phyloP scores from a whole-genome alignment of 2,329 filamentous ascomycete species.

The Plenodomus biglobosus region DNA sequence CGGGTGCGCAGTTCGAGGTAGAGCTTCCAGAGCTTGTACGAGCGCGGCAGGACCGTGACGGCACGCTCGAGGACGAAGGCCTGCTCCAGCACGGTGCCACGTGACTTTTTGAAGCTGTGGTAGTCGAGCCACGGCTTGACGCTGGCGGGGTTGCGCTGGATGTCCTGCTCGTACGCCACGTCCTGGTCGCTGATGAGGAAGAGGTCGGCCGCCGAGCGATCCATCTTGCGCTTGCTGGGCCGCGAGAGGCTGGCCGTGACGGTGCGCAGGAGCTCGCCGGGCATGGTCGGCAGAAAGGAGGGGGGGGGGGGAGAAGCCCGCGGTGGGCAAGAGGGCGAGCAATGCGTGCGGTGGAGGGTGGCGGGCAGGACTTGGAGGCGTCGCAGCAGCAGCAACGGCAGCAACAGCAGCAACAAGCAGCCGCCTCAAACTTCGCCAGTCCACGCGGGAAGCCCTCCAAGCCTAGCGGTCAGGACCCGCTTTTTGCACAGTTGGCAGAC shows the following conservation, averaged over 20 bases:
- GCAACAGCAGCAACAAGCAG: too few species aligned
- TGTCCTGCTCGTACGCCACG: conserved; percentile 93
- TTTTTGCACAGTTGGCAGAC: conserved; percentile 18
- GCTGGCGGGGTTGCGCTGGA: conserved; percentile 79
- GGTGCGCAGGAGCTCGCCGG: conserved; percentile 47
- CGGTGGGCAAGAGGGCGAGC: conserved; percentile 30
- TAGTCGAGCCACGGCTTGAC: conserved; percentile 96
- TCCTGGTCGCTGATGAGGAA: conserved; percentile 75
- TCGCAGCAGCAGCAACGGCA: too few species aligned
- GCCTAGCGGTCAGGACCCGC: conserved; percentile 12
- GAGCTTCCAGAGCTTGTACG: conserved; percentile 98
- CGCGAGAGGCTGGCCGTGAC: conserved; percentile 40
- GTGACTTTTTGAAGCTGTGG: conserved; percentile 83
- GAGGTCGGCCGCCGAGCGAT: conserved; percentile 40
- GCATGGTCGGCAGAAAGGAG: conserved; percentile 43
- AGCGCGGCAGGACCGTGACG: conserved; percentile 84
- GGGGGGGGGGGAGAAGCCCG: conserved; percentile 26
- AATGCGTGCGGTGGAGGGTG: conserved; percentile 19
- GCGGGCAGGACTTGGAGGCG: conserved; percentile 19
- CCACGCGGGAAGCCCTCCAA: conserved; percentile 4
- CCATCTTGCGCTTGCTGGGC: conserved; percentile 40
- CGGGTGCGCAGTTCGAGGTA: conserved; percentile 84
- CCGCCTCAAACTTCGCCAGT: conserved; percentile 18
- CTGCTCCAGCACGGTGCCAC: conserved; percentile 83
- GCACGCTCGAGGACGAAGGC: conserved; percentile 87